Conservation (phyloP, 2,329 filamentous ascomycete genomes). For the Colletotrichum scovillei region DNA sequence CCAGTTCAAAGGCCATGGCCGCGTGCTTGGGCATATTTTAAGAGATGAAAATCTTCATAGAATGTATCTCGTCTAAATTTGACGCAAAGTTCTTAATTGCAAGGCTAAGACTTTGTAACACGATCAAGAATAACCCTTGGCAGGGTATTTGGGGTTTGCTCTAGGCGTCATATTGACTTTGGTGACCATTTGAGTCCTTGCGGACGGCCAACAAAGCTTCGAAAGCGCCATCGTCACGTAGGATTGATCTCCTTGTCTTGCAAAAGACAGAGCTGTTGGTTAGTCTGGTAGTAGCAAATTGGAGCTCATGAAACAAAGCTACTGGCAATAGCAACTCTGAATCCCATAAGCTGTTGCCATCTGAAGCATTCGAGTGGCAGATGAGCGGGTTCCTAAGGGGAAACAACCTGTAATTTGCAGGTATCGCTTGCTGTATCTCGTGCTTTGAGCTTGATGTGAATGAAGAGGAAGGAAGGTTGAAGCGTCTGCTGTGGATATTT, state of each 20-base stretch:
- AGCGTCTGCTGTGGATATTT: constrained; percentile 4
- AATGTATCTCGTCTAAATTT: constrained; percentile 83
- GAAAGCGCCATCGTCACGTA: constrained; percentile 75
- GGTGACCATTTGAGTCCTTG: constrained; percentile 60
- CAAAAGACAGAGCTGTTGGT: background rate
- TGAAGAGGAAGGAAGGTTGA: background rate
- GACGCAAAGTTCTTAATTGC: constrained; percentile 89
- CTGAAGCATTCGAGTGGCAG: background rate
- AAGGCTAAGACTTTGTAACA: constrained; percentile 87
- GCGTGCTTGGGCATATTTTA: background rate
- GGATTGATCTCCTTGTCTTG: background rate
- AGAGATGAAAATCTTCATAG: constrained; percentile 10
- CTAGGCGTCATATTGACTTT: constrained; percentile 92
- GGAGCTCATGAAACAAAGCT: background rate
- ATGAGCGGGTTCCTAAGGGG: background rate
- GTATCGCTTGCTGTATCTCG: background rate
- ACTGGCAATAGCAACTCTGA: background rate
- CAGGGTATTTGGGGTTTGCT: constrained; percentile 81
- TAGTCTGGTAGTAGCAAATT: background rate
- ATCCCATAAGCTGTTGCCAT: background rate
- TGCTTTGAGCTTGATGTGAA: background rate
- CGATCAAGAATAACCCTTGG: constrained; percentile 90
- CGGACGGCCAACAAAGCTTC: constrained; percentile 73
- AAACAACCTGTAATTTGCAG: background rate
- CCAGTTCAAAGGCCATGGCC: background rate